Evolutionary conservation across 768 basidiomycete genomes (phyloP).

Genomic region (Mycena metata): DNA sequence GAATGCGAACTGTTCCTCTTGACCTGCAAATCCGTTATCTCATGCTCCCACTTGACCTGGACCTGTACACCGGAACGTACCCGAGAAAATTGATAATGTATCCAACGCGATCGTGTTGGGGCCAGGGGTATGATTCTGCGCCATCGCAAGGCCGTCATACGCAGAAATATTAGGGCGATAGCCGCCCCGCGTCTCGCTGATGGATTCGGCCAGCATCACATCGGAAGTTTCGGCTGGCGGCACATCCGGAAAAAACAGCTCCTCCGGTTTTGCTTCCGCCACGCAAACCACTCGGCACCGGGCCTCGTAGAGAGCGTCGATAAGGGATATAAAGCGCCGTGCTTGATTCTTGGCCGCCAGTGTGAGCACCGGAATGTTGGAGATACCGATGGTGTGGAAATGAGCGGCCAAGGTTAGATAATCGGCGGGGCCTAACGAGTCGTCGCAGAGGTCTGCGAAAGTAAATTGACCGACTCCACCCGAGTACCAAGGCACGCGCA

Average conservation of each 20-base stretch:
- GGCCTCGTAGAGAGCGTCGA: conserved; percentile 70
- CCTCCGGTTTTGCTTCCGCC: conserved; percentile 55
- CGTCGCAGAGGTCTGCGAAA: conserved; percentile 65
- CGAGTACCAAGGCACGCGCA: conserved; percentile 59
- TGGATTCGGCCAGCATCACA: conserved; percentile 61
- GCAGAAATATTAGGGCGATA: conserved; percentile 69
- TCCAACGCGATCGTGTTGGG: conserved; percentile 54
- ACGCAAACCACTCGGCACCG: conserved; percentile 53
- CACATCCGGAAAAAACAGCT: conserved; percentile 71
- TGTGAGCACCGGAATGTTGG: conserved; percentile 62
- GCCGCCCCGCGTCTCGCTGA: conserved; percentile 60
- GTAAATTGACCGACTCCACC: conserved; percentile 59
- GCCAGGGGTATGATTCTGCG: conserved; percentile 44
- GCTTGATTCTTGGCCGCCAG: conserved; percentile 70
- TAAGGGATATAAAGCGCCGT: conserved; percentile 69
- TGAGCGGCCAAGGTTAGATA: conserved; percentile 67
- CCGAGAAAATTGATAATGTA: conserved; percentile 66
- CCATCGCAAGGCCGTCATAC: conserved; percentile 60
- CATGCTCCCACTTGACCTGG: neutral
- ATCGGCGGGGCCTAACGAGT: conserved; percentile 69
- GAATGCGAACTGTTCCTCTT: conserved; percentile 75
- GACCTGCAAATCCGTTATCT: conserved; percentile 47
- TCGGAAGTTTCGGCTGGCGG: conserved; percentile 41
- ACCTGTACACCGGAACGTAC: conserved; percentile 39
- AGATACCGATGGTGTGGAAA: conserved; percentile 64